Evolutionary conservation across 73 alveolate species (phyloP), one percentile per base, ranked within the genome.

Genomic region (Halteria grandinella): DNA sequence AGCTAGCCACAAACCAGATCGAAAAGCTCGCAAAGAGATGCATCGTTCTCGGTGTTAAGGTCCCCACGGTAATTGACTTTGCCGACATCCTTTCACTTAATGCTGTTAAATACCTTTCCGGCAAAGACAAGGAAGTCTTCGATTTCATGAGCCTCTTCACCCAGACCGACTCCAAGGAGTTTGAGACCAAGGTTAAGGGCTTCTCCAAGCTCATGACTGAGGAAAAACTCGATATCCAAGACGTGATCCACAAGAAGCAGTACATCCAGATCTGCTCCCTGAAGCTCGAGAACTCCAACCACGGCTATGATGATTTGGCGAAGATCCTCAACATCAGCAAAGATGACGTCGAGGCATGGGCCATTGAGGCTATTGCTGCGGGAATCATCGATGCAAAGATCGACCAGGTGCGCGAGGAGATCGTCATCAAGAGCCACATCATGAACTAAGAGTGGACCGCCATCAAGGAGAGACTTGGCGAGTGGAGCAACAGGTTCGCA

Each of bases 271-370:
- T 79, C 39, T 79, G 90, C 90, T 21, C 51, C 31, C 39, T 31
- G 24, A 32, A 62, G 17, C 55, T 53, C 21, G 70, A 79, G 15
- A 39, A 69, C 51, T 49, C 62, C 4, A 48, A 43, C 17, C 69
- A 64, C 58, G 28, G 32, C 11, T 79, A 33, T 34, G 55, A 50
- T 17, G 71, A 51, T 6, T 31, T 79, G 0, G 64, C 90, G 6
- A 39, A 72, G 10, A 4, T 21, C 2, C 25, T 58, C 5, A 33
- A 72, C 52, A 66, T 79, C 12, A 4, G 27, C 3, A 51, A 21
- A n/a, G 85, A 66, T 31, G 84, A 70, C 0, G 64, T 80, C 0
- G 91, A 80, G 45, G 80, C 48, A 11, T 80, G 84, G 80, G 74
- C 79, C 5, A 80, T 71, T 17, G 85, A 80, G 23, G 85, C 91